A percentile compares a stretch with the other conserved stretches of the same genome.
These are phyloP conservation scores for Xylaria sp. DNA, from an alignment of 2,329 filamentous ascomycete genomes.

Conservation along the genomic window DNA sequence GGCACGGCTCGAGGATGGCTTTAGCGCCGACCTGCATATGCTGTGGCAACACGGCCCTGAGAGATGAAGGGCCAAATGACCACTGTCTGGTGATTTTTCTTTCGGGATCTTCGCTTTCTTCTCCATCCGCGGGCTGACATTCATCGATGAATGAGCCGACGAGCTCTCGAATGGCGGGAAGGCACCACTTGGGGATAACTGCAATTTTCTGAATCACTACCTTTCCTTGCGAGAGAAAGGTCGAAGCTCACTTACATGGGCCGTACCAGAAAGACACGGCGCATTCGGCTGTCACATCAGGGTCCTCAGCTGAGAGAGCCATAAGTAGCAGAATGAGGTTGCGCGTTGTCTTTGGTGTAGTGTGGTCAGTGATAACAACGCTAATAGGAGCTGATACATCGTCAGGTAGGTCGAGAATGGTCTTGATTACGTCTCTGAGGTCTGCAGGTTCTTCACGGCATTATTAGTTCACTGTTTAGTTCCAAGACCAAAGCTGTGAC, in stretches of 20 bases:
- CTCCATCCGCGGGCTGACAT: background rate
- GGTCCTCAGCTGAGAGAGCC: slow-evolving; percentile 4
- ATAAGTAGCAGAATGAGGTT: slow-evolving; percentile 18
- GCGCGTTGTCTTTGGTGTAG: background rate
- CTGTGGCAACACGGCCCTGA: background rate
- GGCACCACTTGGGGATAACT: slow-evolving; percentile 11
- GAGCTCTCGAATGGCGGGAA: background rate
- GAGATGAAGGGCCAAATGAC: background rate
- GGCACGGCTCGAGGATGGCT: background rate
- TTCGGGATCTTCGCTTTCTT: background rate
- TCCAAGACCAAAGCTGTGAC: background rate
- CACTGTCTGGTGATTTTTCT: background rate
- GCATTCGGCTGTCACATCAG: slow-evolving; percentile 13
- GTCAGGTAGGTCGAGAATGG: slow-evolving; percentile 6
- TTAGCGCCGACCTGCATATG: background rate
- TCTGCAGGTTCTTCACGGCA: slow-evolving; percentile 3
- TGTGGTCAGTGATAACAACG: background rate
- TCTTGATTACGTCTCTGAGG: slow-evolving; percentile 16
- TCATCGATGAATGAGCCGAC: background rate
- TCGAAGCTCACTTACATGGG: background rate
- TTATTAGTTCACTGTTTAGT: background rate
- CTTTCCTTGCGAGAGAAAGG: background rate
- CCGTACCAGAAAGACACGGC: slow-evolving; percentile 15
- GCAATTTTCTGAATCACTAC: background rate
- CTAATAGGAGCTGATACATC: background rate